A percentile compares a stretch with the other conserved stretches of the same genome.
Conservation (phyloP, 257 asterid genomes). For the Nicotiana paniculata region DNA sequence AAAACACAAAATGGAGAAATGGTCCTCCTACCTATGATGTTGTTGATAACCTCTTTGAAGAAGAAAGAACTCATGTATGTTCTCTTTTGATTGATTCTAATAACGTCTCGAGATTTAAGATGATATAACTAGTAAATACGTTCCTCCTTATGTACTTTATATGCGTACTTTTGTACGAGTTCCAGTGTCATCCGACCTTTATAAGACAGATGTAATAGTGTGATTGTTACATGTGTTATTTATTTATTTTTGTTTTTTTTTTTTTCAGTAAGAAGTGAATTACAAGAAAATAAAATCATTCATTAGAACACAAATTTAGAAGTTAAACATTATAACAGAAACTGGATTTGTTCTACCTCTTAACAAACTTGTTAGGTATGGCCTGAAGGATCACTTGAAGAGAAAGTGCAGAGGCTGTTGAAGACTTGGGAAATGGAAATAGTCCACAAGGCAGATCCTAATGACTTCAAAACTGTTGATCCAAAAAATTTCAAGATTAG, state of each 20-base stretch:
- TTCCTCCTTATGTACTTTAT: background rate
- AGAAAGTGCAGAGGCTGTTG: constrained; percentile 48
- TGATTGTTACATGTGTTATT: background rate
- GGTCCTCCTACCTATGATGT: constrained; percentile 74
- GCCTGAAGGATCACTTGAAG: constrained; percentile 53
- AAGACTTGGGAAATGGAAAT: constrained; percentile 72
- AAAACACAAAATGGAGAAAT: constrained; percentile 48
- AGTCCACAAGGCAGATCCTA: constrained; percentile 49
- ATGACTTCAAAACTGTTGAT: constrained; percentile 37
- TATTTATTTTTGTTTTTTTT: background rate
- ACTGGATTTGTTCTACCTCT: background rate
- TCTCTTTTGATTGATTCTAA: background rate
- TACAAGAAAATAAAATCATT: background rate
- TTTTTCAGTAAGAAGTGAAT: background rate
- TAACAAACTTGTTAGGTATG: constrained; percentile 28
- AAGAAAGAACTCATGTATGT: constrained; percentile 62
- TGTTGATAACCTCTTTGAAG: constrained; percentile 66
- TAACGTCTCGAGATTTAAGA: background rate
- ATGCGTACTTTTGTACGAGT: background rate
- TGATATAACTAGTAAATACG: background rate
- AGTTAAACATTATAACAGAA: background rate
- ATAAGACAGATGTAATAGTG: background rate
- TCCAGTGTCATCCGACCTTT: background rate
- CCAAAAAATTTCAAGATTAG: constrained; percentile 23
- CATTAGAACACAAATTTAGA: background rate